These are phyloP conservation scores for Citropsis articulata DNA, from an alignment of 345 rosid genomes.

Conservation along the genomic window DNA sequence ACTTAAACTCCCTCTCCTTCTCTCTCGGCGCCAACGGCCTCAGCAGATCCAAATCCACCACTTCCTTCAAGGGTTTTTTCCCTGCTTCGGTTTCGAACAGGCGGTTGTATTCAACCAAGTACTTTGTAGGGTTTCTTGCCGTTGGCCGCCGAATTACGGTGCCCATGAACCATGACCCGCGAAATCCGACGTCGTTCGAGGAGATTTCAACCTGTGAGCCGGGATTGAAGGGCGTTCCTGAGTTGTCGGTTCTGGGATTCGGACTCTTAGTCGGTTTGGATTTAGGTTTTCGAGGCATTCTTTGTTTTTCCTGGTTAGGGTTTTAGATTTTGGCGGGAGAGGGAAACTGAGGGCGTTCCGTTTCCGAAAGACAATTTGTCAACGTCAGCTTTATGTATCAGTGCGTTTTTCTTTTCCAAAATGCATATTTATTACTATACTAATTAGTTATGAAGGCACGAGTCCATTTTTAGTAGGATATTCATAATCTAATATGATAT, in stretches of 20 bases:
- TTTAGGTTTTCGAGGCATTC: neutral
- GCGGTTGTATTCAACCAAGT: slow-evolving; percentile 43
- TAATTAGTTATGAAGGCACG: neutral
- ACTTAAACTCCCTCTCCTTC: slow-evolving; percentile 33
- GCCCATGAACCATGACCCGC: slow-evolving; percentile 70
- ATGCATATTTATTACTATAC: neutral
- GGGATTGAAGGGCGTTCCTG: slow-evolving; percentile 26
- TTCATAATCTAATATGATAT: too few species aligned
- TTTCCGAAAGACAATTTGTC: neutral
- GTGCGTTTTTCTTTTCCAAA: neutral
- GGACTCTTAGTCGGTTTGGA: slow-evolving; percentile 10
- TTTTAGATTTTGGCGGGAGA: slow-evolving; percentile 14
- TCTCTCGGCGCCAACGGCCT: slow-evolving; percentile 60
- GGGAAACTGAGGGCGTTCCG: neutral
- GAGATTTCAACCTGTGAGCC: slow-evolving; percentile 63
- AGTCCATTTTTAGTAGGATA: too few species aligned
- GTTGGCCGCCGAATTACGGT: slow-evolving; percentile 37
- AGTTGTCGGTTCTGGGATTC: slow-evolving; percentile 4
- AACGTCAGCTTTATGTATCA: neutral
- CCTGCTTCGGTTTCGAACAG: slow-evolving; percentile 53
- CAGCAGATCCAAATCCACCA: slow-evolving; percentile 33
- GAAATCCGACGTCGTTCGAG: slow-evolving; percentile 62
- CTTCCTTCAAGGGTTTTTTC: slow-evolving; percentile 42
- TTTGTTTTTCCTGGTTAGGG: slow-evolving; percentile 3
- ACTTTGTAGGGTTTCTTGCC: slow-evolving; percentile 27